Evolutionary conservation across 805 yeast genomes (phyloP).

Genomic region (Nakazawaea wyomingensis): DNA sequence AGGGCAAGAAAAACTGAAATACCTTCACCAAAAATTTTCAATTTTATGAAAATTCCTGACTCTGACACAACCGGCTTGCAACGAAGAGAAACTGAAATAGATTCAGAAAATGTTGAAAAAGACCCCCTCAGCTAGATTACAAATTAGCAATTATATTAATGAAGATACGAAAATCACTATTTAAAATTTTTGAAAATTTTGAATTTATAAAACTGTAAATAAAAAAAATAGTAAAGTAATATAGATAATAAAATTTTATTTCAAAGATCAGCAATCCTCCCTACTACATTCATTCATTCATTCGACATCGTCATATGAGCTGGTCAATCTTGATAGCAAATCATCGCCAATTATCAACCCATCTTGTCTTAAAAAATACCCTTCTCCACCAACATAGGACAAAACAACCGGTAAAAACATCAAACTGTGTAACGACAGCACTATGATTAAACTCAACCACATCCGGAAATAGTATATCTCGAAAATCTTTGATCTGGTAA

Average conservation of each 20-base stretch:
- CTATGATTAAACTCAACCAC: slow-evolving; percentile 79
- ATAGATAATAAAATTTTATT: no score
- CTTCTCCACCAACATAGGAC: slow-evolving; percentile 56
- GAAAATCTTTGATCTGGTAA: slow-evolving; percentile 82
- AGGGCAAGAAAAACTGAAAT: no score
- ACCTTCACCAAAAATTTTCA: no score
- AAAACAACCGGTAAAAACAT: slow-evolving; percentile 74
- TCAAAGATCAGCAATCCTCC: not conserved
- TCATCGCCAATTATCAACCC: slow-evolving; percentile 21
- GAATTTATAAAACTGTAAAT: not conserved
- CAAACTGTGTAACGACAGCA: slow-evolving; percentile 77
- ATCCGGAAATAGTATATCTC: slow-evolving; percentile 89
- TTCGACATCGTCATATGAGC: slow-evolving; percentile 1
- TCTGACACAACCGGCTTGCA: no score
- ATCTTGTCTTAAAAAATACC: slow-evolving; percentile 29
- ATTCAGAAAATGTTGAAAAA: no score
- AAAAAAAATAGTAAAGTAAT: no score
- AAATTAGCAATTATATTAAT: no score
- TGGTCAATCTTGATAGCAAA: slow-evolving; percentile 18
- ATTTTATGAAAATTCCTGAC: no score
- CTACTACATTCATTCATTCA: not conserved
- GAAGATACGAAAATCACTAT: not conserved
- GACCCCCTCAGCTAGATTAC: no score
- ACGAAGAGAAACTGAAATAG: no score
- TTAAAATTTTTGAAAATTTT: no score